Evolutionary conservation across 2,329 filamentous ascomycete species (phyloP).

Genomic region (Clarireedia homoeocarpa): DNA sequence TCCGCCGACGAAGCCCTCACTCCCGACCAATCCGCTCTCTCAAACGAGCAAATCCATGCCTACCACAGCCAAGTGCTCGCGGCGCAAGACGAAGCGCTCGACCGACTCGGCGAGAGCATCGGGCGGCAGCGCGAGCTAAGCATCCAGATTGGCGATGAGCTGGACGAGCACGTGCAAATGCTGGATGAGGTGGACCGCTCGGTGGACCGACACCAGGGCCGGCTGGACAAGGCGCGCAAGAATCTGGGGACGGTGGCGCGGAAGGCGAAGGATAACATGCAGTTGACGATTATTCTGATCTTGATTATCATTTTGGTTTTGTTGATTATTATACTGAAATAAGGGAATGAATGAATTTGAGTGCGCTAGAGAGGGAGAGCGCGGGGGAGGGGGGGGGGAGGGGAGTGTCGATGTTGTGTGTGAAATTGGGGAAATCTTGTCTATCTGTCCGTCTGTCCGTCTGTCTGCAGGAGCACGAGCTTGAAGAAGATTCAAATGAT

Average conservation of each 20-base stretch:
- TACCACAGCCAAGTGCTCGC: constrained; percentile 74
- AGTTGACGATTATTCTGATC: constrained; percentile 63
- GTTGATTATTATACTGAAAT: constrained; percentile 60
- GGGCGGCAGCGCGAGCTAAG: constrained; percentile 83
- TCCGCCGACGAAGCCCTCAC: constrained; percentile 12
- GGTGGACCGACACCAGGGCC: constrained; percentile 71
- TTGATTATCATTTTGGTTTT: constrained; percentile 61
- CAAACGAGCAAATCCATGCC: constrained; percentile 78
- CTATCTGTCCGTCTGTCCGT: no score
- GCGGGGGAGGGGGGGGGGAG: no score
- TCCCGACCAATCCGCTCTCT: constrained; percentile 40
- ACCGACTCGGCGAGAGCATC: constrained; percentile 77
- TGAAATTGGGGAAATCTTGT: no score
- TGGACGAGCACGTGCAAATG: constrained; percentile 82
- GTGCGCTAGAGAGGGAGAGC: neutral
- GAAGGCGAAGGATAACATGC: constrained; percentile 77
- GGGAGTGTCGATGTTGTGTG: no score
- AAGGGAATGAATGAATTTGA: constrained; percentile 12
- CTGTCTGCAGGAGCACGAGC: no score
- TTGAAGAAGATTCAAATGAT: no score
- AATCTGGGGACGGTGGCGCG: constrained; percentile 64
- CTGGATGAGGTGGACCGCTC: constrained; percentile 81
- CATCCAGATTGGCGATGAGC: constrained; percentile 93
- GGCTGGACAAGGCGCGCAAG: constrained; percentile 67
- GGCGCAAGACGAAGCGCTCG: constrained; percentile 93